Conservation (phyloP, 805 yeast species). For the Metschnikowia orientalis region DNA sequence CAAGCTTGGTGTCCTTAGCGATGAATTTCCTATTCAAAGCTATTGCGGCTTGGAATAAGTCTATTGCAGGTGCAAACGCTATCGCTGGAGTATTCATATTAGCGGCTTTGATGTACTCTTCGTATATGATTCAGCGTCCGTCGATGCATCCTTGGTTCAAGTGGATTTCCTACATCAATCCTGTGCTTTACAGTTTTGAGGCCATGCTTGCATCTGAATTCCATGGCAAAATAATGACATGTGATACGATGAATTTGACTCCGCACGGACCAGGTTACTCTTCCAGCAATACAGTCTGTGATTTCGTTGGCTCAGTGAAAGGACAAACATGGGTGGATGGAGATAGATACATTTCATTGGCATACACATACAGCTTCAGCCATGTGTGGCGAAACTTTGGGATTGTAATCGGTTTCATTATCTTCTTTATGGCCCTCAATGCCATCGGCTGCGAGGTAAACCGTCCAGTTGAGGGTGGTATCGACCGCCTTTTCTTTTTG, state of each 20-base stretch:
- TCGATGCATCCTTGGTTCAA: constrained; percentile 34
- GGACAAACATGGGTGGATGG: constrained; percentile 21
- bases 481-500: constrained; percentile 28
- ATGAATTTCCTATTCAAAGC: constrained; percentile 52
- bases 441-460: constrained; percentile 25
- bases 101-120: constrained; percentile 28
- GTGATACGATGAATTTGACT: constrained; percentile 19
- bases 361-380: constrained; percentile 32
- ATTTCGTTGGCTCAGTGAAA: constrained; percentile 15
- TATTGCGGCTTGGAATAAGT: constrained; percentile 48
- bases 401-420: constrained; percentile 35
- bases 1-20: constrained; percentile 46
- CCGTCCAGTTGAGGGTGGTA: constrained; percentile 31
- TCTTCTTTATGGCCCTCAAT: constrained; percentile 17
- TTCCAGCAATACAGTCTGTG: constrained; percentile 13
- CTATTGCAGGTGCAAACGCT: constrained; percentile 54
- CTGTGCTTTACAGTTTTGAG: constrained; percentile 28
- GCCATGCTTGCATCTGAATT: constrained; percentile 28
- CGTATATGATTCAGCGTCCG: constrained; percentile 29
- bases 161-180: constrained; percentile 38
- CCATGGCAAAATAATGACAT: constrained; percentile 28
- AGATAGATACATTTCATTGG: constrained; percentile 30
- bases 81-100: constrained; percentile 46
- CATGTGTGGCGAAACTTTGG: constrained; percentile 49
- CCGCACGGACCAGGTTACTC: constrained; percentile 26